Base-by-base conservation (phyloP, 768 basidiomycete species). In the Steccherinum ochraceum region DNA sequence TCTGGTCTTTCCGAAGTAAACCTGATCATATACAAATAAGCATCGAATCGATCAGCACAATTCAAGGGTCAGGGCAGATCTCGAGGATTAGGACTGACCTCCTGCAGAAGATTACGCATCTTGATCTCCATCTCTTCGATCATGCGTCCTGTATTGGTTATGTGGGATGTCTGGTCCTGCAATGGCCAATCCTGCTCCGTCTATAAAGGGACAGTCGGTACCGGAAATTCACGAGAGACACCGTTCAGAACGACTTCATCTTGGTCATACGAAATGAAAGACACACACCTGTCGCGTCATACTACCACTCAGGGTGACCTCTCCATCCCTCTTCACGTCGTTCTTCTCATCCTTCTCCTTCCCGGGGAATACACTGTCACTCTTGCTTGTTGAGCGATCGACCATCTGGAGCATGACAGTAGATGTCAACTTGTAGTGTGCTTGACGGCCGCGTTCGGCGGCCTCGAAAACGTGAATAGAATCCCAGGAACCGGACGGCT, bases 111-210 rank as follows among this genome's bases (percentile, higher is more conserved):
- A 67, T 96, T 96, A 35, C 96, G 80, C 92, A 98, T 93, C 73
- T 98, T 98, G 66, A 94, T 92, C 70, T 99, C 96, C 91, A 95
- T 94, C 56, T 98, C 96, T 68, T 99, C 96, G 56, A 99, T 85
- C 84, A 97, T 87, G 57, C 78, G 80, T 3, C 96, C 96, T n/a
- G 86, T 85, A 67, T 98, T 98, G 40, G 83, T 79, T 52, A 99
- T 87, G 69, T 99, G 96, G 40, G 89, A 86, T 19, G 84, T 79
- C 40, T 77, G 65, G 58, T 89, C 89, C 27, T 88, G 84, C 47
- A 96, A 62, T 21, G 91, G 81, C 69, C 79, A 86, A 64, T 95
- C 94, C 66, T 89, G 84, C 64, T 95, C 93, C 24, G 80, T 80
- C 92, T 94, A 56, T 11, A 7, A n/a, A n/a, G n/a, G n/a, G n/a